Base-by-base conservation (phyloP, 495 filamentous ascomycete genomes). In the Barbatosphaeria neglecta region DNA sequence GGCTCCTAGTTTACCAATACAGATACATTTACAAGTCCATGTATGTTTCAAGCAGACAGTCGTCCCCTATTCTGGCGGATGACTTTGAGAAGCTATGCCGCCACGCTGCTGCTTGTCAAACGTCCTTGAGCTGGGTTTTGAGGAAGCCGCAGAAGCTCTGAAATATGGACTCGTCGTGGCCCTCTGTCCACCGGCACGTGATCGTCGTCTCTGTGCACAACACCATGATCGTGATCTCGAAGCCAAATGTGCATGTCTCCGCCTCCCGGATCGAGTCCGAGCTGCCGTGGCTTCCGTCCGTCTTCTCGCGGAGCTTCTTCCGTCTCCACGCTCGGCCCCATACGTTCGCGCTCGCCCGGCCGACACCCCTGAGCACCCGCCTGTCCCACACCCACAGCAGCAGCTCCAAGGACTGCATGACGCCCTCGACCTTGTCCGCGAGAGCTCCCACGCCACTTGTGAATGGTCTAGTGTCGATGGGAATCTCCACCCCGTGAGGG, bases 71-170 rank as follows among this genome's bases (percentile, higher is more conserved):
- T n/a, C n/a, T n/a, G n/a, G n/a, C n/a, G n/a, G n/a, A n/a, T n/a
- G n/a, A n/a, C n/a, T n/a, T n/a, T n/a, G n/a, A 5, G 6, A 16
- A 33, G 28, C 7, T 33, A 33, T 33, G 28, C 15, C 17, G 22
- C 7, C 13, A 10, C n/a, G 20, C 20, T 9, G 7, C 9, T 6
- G 6, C n/a, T 24, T 3, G 19, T 22, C 43, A 45, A 6, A 50
- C 17, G 41, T 48, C 48, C 33, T 56, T 52, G 10, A 65, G 38
- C 24, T 53, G 59, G 0, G 53, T 50, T 15, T 52, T 50, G 7
- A 95, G 43, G 74, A 89, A 85, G 0, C 87, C 90, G 47, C 81
- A 84, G 49, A 97, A 84, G 56, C 89, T 95, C 64, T 94, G 87
- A 62, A 93, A 96, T 3, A 95, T 50, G 6, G 81, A 76, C 4